A percentile compares a stretch with the other conserved stretches of the same genome.
These are phyloP conservation scores for Sclerotinia sclerotiorum DNA, from an alignment of 2,329 filamentous ascomycete species.

Conservation along the genomic window DNA sequence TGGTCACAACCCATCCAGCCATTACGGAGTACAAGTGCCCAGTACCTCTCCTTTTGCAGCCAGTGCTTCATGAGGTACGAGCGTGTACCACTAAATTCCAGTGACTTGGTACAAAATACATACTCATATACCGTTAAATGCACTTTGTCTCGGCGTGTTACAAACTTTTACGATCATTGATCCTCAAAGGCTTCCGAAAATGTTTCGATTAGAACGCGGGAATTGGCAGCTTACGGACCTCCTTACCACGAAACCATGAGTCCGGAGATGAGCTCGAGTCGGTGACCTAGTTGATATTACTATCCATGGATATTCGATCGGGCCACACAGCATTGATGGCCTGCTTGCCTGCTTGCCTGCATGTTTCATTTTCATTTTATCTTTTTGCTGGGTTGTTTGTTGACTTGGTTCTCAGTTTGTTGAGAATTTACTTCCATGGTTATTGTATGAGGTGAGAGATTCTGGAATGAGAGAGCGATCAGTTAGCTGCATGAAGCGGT, in stretches of 20 bases:
- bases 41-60: background rate
- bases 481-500: background rate
- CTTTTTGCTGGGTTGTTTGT: background rate
- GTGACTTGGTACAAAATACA: conserved; percentile 7
- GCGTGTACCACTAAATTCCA: background rate
- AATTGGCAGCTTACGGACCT: background rate
- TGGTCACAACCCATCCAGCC: background rate
- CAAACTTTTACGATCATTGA: background rate
- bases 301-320: background rate
- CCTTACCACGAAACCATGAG: conserved; percentile 1
- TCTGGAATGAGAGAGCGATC: background rate
- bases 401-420: background rate
- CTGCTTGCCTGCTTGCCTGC: background rate
- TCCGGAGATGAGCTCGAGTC: conserved; percentile 9
- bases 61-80: background rate
- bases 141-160: background rate
- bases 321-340: conserved; percentile 3
- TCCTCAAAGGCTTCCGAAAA: background rate
- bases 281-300: background rate
- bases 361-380: background rate
- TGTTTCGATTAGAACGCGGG: conserved; percentile 15
- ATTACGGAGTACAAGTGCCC: background rate
- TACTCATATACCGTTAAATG: background rate
- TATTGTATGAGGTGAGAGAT: background rate
- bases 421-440: background rate